Base-by-base conservation (phyloP, 495 filamentous ascomycete species). In the Penicillium fimorum region DNA sequence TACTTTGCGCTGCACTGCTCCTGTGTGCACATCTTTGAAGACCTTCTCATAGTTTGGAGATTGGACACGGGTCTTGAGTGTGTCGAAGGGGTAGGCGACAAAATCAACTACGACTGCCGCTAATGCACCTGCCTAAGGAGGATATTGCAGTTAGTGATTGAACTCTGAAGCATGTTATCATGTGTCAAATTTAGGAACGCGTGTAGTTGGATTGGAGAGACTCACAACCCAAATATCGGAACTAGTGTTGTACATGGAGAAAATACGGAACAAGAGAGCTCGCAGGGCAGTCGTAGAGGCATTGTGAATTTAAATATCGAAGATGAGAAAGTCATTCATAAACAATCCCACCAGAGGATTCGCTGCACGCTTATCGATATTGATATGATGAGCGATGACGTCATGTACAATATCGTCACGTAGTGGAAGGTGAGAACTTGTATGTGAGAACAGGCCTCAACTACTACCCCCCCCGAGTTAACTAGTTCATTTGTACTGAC, bases 21-120 rank as follows among this genome's bases (percentile, higher is more conserved):
- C 75, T 13, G 77, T 82, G 0, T 78, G 71, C 10, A 73, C 70
- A 67, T 83, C 61, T 47, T 74, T 80, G 69, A 88, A 92, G 12
- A 85, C 79, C 1, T 74, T 73, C 38, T 76, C 77, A 59, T 89
- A 92, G 58, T 89, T 80, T 5, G 84, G 86, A 15, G 86, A 88
- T 62, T 97, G 92, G 27, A 92, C 79, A 15, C 92, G 84, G 5
- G 90, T 93, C 70, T 95, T 94, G 60, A 94, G 78, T 0, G 90
- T 95, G 68, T 96, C 91, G 7, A 93, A 72, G 2, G 90, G 91
- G 65, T 92, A 95, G 51, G 93, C 80, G 12, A 93, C 70, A 47
- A 93, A 77, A 61, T 95, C 90, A 43, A 93, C 88, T 1, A 82
- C 82, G 62, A 93, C 87, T 22, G 89, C 91, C 45, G 90, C 90